phyloP scores from a whole-genome alignment of 805 yeast genomes.

The Yamadazyma olivae region DNA sequence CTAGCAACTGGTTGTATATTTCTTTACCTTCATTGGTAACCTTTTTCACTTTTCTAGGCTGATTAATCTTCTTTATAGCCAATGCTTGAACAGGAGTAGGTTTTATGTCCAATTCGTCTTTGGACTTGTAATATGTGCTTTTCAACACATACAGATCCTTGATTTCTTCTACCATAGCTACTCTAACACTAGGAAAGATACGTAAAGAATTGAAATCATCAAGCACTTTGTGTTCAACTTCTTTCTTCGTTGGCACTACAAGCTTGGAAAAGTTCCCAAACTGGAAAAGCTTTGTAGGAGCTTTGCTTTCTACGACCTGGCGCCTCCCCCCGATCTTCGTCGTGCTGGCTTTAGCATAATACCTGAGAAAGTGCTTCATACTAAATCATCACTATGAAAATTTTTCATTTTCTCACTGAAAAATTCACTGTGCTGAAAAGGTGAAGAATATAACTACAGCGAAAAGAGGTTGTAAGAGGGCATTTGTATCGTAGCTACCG shows the following conservation, averaged over 20 bases:
- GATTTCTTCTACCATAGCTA: constrained; percentile 55
- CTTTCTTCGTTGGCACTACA: constrained; percentile 36
- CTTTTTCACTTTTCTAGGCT: constrained; percentile 31
- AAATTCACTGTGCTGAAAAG: too few species aligned
- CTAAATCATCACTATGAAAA: background rate
- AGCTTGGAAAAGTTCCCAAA: constrained; percentile 52
- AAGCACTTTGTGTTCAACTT: constrained; percentile 26
- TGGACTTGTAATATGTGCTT: constrained; percentile 28
- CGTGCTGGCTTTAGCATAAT: constrained; percentile 2
- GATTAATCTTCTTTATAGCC: constrained; percentile 57
- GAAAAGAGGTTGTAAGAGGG: too few species aligned
- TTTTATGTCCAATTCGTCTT: constrained; percentile 32
- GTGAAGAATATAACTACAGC: too few species aligned
- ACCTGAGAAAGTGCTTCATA: background rate
- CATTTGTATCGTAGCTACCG: too few species aligned
- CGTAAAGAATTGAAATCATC: constrained; percentile 62
- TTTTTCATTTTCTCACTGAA: too few species aligned
- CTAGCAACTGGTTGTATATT: constrained; percentile 24
- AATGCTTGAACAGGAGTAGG: constrained; percentile 86
- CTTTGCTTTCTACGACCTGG: background rate
- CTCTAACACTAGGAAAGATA: constrained; percentile 64
- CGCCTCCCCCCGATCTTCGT: constrained; percentile 1
- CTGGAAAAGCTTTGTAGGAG: constrained; percentile 11
- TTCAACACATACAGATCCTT: constrained; percentile 31
- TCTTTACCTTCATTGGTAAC: constrained; percentile 21